Evolutionary conservation across 805 yeast genomes (phyloP), one percentile per base, ranked within the genome.

Genomic region (Candida suzukii): DNA sequence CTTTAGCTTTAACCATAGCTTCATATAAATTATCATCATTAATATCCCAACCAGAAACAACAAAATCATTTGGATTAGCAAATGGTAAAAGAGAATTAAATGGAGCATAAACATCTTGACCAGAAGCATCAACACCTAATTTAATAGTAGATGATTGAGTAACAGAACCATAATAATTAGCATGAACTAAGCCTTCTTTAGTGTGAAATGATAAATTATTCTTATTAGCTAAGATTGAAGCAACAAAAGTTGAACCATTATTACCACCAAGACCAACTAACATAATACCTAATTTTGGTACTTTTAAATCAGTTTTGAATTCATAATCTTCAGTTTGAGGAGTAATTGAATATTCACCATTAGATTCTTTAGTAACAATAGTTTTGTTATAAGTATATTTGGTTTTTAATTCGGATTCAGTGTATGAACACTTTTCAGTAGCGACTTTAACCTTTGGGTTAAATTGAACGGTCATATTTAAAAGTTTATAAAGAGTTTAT

Each of bases 231-330:
- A 84, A 75, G 39, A 81, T 72, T 10, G 96, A 82, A 35, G 91
- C 88, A 41, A 88, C 77, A 49, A 91, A 73, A 13, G 98, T 90
- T 44, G 96, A 75, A 64, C 97, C 98, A 59, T 90, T 90, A 73
- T 90, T 90, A 65, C 98, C 98, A 53, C 97, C 97, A 50, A 90
- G 73, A 52, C 98, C 98, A 28, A 90, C 97, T 47, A 91, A 73
- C 78, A 90, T 66, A 48, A 90, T 70, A 53, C 98, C 98, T 38
- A 88, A 74, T 64, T 83, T 88, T 53, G 96, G 95, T 35, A 81
- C 78, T 43, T 71, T 73, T 59, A 86, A 73, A 53, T 88, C 95
- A 39, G 86, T 81, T 64, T 87, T 86, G 73, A 90, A 91, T 58
- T 88, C 82, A 58, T 87, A 87, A 50, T 87, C 83, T 48, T 73